Evolutionary conservation across 495 filamentous ascomycete genomes (phyloP).

Genomic region (Cladorrhinum samala): DNA sequence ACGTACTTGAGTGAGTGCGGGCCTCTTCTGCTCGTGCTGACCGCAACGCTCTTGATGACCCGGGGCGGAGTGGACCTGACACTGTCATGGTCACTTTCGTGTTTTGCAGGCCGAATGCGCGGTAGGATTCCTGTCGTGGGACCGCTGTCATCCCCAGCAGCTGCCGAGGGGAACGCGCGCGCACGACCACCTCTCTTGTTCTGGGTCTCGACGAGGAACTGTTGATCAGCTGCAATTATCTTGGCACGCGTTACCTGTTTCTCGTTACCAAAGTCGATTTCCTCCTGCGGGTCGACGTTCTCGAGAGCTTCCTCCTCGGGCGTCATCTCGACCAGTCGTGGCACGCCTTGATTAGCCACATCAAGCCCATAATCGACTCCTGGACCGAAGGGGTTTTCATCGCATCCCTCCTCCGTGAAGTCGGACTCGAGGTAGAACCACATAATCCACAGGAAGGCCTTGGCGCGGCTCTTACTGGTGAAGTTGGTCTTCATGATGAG

Average conservation of each 20-base stretch:
- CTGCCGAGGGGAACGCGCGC: constrained; percentile 30
- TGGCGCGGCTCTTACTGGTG: constrained; percentile 77
- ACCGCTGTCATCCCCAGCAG: constrained; percentile 51
- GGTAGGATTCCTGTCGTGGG: constrained; percentile 50
- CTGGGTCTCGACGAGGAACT: constrained; percentile 44
- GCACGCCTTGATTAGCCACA: constrained; percentile 71
- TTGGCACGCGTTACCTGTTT: constrained; percentile 82
- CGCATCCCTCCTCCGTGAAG: constrained; percentile 73
- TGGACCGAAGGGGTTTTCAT: constrained; percentile 82
- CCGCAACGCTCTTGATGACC: constrained; percentile 31
- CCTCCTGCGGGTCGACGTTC: constrained; percentile 84
- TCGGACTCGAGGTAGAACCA: constrained; percentile 99
- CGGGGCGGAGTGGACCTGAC: constrained; percentile 53
- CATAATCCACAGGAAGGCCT: constrained; percentile 93
- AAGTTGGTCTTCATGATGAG: constrained; percentile 84
- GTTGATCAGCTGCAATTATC: constrained; percentile 51
- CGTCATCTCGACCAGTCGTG: constrained; percentile 68
- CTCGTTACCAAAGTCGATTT: constrained; percentile 76
- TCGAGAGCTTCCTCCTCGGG: constrained; percentile 71
- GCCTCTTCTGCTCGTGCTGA: constrained; percentile 38
- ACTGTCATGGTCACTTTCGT: constrained; percentile 54
- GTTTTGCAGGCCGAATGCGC: constrained; percentile 48
- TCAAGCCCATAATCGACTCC: constrained; percentile 60
- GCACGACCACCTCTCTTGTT: constrained; percentile 34
- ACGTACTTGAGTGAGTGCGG: constrained; percentile 45